phyloP scores from a whole-genome alignment of 306 rosid species.

The Argentina anserina region DNA sequence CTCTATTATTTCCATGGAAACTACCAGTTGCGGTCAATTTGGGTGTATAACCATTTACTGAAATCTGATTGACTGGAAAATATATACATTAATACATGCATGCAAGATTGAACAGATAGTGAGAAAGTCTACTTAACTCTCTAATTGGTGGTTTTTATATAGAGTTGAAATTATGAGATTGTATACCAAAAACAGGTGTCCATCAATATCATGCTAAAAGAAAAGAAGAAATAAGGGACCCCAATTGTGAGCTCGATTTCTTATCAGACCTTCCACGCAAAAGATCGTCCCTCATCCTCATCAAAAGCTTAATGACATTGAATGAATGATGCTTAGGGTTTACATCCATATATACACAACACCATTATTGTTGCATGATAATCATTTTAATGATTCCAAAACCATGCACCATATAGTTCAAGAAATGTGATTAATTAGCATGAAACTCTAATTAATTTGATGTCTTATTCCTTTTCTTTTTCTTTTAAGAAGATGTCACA shows the following conservation, averaged over 20 bases:
- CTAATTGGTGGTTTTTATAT: not conserved
- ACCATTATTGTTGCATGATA: not conserved
- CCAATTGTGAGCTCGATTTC: conserved; percentile 23
- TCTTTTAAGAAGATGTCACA: not conserved
- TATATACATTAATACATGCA: not conserved
- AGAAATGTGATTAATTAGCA: not conserved
- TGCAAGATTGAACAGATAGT: not conserved
- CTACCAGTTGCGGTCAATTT: not conserved
- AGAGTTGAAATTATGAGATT: conserved; percentile 9
- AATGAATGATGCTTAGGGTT: not conserved
- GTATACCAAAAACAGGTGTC: conserved; percentile 19
- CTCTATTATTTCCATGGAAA: not conserved
- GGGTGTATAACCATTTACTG: not conserved
- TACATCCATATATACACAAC: not conserved
- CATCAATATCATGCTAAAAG: conserved; percentile 5
- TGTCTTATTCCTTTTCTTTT: not conserved
- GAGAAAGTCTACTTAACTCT: not conserved
- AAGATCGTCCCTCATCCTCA: conserved; percentile 24
- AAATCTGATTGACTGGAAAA: not conserved
- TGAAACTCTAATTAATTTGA: not conserved
- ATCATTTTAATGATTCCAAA: not conserved
- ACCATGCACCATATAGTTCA: not conserved
- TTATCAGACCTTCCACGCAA: conserved; percentile 42
- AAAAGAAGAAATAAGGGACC: conserved; percentile 33
- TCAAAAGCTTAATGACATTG: not conserved